Conservation (phyloP, 257 asterid species). For the Echites panduratus region DNA sequence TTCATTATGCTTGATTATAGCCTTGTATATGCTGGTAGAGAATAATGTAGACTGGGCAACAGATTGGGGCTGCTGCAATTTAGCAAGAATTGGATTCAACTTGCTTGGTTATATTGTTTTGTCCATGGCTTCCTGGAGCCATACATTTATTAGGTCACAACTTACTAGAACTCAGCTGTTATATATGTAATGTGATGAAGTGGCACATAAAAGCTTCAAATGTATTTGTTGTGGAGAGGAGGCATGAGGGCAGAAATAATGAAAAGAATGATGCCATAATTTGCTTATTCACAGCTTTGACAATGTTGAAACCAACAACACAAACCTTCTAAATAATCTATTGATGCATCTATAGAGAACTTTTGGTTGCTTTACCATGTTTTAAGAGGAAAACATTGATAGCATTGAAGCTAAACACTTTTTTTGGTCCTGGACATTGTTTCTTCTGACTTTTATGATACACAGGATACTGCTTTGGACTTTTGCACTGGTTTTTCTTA, state of each 20-base stretch:
- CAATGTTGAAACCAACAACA: not conserved
- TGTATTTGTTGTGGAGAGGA: not conserved
- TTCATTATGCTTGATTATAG: not conserved
- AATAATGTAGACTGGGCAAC: not conserved
- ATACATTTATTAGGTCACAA: too few species aligned
- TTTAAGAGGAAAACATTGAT: constrained; percentile 1
- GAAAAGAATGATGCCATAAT: not conserved
- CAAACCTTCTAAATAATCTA: not conserved
- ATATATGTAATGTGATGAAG: too few species aligned
- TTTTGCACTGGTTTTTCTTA: constrained; percentile 12
- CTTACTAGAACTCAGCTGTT: not conserved
- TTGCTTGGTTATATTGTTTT: not conserved
- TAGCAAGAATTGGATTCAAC: not conserved
- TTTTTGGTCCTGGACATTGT: not conserved
- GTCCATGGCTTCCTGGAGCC: not conserved
- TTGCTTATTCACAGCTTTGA: not conserved
- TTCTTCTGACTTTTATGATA: not conserved
- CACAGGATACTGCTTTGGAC: not conserved
- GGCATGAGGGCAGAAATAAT: not conserved
- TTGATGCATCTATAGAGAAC: not conserved
- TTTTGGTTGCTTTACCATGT: not conserved
- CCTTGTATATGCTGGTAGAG: not conserved
- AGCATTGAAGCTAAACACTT: not conserved
- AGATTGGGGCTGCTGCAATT: not conserved
- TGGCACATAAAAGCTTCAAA: not conserved